A percentile compares a stretch with the other conserved stretches of the same genome.
Evolutionary conservation across 805 yeast species (phyloP).

Genomic region (Pichia rugopelliculosa): DNA sequence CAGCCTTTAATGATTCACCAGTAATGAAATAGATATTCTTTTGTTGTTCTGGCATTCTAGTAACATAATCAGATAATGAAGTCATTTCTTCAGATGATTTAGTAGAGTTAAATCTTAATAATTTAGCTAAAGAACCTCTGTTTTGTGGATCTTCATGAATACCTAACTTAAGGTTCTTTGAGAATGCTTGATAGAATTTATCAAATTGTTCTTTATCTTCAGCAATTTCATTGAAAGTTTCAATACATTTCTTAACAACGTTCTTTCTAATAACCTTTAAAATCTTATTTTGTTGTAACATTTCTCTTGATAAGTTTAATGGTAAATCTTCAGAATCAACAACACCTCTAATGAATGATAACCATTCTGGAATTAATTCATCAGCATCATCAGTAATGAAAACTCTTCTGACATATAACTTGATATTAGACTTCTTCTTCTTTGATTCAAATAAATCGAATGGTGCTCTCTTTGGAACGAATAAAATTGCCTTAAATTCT

Average conservation of each 20-base stretch:
- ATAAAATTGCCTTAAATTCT: conserved; percentile 96
- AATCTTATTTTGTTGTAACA: conserved; percentile 99
- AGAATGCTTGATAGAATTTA: conserved; percentile 95
- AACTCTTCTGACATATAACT: conserved; percentile 97
- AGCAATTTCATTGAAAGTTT: conserved; percentile 98
- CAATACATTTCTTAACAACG: conserved; percentile 96
- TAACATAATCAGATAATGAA: conserved; percentile 92
- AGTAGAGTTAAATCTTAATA: conserved; percentile 95
- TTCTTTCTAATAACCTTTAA: conserved; percentile 99
- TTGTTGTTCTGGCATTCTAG: conserved; percentile 99
- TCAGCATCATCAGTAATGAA: conserved; percentile 99
- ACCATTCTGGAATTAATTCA: conserved; percentile 98
- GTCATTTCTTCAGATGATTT: conserved; percentile 91
- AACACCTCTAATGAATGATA: conserved; percentile 95
- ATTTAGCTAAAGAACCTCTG: conserved; percentile 92
- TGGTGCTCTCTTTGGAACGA: conserved; percentile 99
- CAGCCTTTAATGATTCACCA: conserved; percentile 96
- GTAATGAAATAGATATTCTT: conserved; percentile 99
- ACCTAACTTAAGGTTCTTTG: conserved; percentile 98
- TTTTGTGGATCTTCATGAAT: conserved; percentile 98
- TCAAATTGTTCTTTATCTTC: conserved; percentile 98
- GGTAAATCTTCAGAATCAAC: conserved; percentile 99
- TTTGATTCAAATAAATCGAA: conserved; percentile 95
- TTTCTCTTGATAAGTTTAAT: conserved; percentile 98
- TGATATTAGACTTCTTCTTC: conserved; percentile 99